Evolutionary conservation across 2,329 filamentous ascomycete species (phyloP).

Genomic region (Alternaria viburni): DNA sequence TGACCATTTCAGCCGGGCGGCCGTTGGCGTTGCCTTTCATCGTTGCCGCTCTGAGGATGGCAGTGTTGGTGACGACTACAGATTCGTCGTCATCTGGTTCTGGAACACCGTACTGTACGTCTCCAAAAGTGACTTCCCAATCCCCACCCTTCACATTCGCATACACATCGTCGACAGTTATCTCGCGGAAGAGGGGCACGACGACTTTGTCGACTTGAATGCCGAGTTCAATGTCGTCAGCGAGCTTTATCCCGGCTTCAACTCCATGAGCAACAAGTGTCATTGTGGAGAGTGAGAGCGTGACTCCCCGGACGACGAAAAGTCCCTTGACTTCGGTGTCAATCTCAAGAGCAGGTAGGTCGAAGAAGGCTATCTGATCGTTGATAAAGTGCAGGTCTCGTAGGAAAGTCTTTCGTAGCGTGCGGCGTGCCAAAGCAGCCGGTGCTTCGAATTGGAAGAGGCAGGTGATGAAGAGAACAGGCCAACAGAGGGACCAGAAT

Average conservation of each 20-base stretch:
- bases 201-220: conserved; percentile 58
- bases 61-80: conserved; percentile 54
- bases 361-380: conserved; percentile 58
- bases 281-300: conserved; percentile 58
- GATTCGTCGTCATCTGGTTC: conserved; percentile 48
- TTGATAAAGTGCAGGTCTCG: conserved; percentile 58
- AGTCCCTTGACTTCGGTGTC: conserved; percentile 61
- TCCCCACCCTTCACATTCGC: conserved; percentile 62
- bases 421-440: conserved; percentile 46
- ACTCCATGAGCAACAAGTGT: conserved; percentile 60
- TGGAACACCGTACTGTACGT: conserved; percentile 35
- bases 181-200: conserved; percentile 57
- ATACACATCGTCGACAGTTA: conserved; percentile 61
- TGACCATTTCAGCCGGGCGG: conserved; percentile 30
- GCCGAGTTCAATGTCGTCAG: conserved; percentile 61
- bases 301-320: conserved; percentile 60
- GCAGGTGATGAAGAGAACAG: conserved; percentile 51
- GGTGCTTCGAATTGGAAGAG: conserved; percentile 55
- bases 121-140: conserved; percentile 58
- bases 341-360: conserved; percentile 60
- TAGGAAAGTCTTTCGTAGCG: conserved; percentile 47
- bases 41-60: conserved; percentile 54
- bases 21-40: conserved; percentile 7
- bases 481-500: conserved; percentile 53
- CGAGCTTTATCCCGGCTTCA: conserved; percentile 60